Evolutionary conservation across 2,329 filamentous ascomycete genomes (phyloP).

Genomic region (Fusarium sp.): DNA sequence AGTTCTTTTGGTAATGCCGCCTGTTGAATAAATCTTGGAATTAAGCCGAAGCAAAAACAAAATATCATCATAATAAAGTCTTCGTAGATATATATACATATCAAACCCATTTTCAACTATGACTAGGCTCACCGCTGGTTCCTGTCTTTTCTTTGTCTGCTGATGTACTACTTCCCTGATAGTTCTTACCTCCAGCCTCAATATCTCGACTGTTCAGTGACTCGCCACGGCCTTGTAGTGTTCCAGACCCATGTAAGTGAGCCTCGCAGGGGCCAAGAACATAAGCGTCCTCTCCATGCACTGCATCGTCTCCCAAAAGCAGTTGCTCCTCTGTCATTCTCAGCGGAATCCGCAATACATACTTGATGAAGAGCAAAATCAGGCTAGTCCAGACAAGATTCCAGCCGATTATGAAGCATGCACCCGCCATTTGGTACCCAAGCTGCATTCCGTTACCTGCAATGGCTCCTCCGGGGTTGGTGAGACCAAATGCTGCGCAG

Average conservation of each 20-base stretch:
- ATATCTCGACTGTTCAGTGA: not conserved
- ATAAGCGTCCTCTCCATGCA: slow-evolving; percentile 1
- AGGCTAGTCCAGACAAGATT: slow-evolving; percentile 2
- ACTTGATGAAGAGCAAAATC: not conserved
- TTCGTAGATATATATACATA: not conserved
- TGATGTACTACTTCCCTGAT: not conserved
- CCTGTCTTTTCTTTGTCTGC: not conserved
- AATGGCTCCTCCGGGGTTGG: slow-evolving; percentile 1
- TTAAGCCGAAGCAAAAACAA: no score
- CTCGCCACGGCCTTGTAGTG: not conserved
- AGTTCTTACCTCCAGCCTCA: not conserved
- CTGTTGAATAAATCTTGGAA: no score
- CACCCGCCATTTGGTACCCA: not conserved
- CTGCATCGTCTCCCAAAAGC: not conserved
- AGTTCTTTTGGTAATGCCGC: no score
- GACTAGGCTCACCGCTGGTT: not conserved
- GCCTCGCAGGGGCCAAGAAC: slow-evolving; percentile 1
- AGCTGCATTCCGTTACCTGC: not conserved
- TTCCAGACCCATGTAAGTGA: not conserved
- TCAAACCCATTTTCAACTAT: not conserved
- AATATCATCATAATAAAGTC: no score
- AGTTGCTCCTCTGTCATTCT: slow-evolving; percentile 1
- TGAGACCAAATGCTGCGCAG: not conserved
- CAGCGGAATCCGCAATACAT: not conserved
- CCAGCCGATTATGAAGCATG: not conserved